Conservation (phyloP, 768 basidiomycete genomes). For the Artomyces pyxidatus region DNA sequence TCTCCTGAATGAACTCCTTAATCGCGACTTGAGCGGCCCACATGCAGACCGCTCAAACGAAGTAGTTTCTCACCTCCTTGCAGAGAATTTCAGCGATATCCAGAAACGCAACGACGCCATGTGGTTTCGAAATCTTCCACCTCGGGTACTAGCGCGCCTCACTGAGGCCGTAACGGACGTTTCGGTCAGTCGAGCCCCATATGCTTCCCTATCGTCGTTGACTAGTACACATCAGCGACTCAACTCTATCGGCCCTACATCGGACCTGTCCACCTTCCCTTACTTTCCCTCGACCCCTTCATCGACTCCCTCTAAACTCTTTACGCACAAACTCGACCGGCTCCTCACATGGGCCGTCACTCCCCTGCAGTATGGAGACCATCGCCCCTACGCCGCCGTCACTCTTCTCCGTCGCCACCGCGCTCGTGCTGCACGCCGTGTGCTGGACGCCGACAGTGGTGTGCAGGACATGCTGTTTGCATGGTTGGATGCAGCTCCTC, state of each 20-base stretch:
- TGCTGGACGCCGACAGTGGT: conserved; percentile 52
- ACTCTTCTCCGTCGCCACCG: conserved; percentile 61
- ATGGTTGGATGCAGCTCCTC: conserved; percentile 66
- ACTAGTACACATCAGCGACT: conserved; percentile 40
- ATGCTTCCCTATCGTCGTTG: not conserved
- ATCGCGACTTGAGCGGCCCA: conserved; percentile 28
- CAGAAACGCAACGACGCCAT: conserved; percentile 75
- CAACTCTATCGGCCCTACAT: conserved; percentile 65
- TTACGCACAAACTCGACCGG: conserved; percentile 63
- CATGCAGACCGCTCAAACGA: conserved; percentile 13
- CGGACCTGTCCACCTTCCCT: conserved; percentile 45
- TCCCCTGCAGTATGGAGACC: conserved; percentile 74
- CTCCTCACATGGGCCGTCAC: conserved; percentile 79
- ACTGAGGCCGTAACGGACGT: conserved; percentile 54
- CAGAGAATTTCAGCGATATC: conserved; percentile 60
- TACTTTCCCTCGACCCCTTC: conserved; percentile 46
- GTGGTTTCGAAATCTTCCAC: conserved; percentile 60
- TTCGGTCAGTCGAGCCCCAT: conserved; percentile 25
- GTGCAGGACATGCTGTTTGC: conserved; percentile 74
- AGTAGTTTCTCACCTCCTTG: conserved; percentile 37
- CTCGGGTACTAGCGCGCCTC: conserved; percentile 49
- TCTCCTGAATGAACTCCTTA: conserved; percentile 40
- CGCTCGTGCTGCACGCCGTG: conserved; percentile 51
- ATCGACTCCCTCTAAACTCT: conserved; percentile 28
- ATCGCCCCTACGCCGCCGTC: conserved; percentile 67